Evolutionary conservation across 2,329 filamentous ascomycete genomes (phyloP).

Genomic region (Aspergillus niger): DNA sequence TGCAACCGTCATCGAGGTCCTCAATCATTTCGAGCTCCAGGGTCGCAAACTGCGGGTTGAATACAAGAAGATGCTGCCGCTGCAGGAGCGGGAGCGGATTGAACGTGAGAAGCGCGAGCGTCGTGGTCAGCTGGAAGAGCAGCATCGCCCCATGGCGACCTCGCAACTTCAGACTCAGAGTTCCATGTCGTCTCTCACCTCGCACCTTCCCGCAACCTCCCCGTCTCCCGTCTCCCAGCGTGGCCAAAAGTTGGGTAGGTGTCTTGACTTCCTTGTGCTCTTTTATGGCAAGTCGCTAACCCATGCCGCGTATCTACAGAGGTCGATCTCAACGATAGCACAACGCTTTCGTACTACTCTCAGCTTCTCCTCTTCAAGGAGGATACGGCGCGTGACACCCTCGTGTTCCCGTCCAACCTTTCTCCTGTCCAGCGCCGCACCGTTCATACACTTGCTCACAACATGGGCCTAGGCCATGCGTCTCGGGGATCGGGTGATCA

Average conservation of each 20-base stretch:
- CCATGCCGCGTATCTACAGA: conserved; percentile 50
- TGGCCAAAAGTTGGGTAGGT: conserved; percentile 41
- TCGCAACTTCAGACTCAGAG: conserved; percentile 77
- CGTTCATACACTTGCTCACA: conserved; percentile 91
- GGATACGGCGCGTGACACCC: conserved; percentile 72
- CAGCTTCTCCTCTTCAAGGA: conserved; percentile 88
- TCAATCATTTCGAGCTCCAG: conserved; percentile 95
- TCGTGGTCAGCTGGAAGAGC: conserved; percentile 92
- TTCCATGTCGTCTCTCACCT: conserved; percentile 77
- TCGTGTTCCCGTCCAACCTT: conserved; percentile 80
- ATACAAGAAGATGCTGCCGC: conserved; percentile 99
- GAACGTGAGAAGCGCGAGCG: conserved; percentile 96
- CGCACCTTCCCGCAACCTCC: conserved; percentile 64
- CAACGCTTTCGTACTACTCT: conserved; percentile 84
- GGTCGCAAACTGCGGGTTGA: conserved; percentile 93
- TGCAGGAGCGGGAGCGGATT: conserved; percentile 91
- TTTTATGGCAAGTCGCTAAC: conserved; percentile 16
- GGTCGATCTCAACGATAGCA: conserved; percentile 87
- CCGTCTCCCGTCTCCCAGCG: conserved; percentile 67
- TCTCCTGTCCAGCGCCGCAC: conserved; percentile 82
- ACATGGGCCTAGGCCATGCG: conserved; percentile 87
- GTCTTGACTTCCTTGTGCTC: not conserved
- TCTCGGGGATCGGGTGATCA: conserved; percentile 87
- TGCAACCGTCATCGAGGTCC: conserved; percentile 82
- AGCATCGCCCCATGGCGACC: conserved; percentile 73